Evolutionary conservation across 805 yeast genomes (phyloP).

Genomic region (Candida jianshihensis): DNA sequence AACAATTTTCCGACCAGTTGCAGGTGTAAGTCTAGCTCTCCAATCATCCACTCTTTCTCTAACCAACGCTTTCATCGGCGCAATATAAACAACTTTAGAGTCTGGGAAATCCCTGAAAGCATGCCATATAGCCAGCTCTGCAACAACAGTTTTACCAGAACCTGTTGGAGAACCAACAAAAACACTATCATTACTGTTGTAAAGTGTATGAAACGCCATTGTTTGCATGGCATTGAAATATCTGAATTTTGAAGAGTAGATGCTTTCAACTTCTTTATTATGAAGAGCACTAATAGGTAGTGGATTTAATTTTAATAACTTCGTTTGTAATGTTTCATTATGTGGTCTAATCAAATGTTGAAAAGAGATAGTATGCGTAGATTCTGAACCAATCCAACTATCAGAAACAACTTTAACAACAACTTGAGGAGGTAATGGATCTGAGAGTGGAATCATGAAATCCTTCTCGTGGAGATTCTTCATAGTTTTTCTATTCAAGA

Average conservation of each 20-base stretch:
- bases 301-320: constrained; percentile 74
- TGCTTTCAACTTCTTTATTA: constrained; percentile 54
- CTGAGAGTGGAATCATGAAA: constrained; percentile 85
- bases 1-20: constrained; percentile 82
- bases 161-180: constrained; percentile 98
- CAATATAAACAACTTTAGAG: constrained; percentile 86
- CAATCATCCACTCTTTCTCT: constrained; percentile 95
- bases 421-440: constrained; percentile 87
- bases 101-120: constrained; percentile 83
- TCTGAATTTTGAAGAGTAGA: constrained; percentile 62
- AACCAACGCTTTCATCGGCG: constrained; percentile 90
- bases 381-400: constrained; percentile 83
- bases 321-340: constrained; percentile 80
- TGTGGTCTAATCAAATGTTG: constrained; percentile 86
- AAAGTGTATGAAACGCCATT: constrained; percentile 87
- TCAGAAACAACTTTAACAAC: constrained; percentile 77
- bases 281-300: constrained; percentile 78
- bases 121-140: constrained; percentile 96
- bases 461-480: constrained; percentile 63
- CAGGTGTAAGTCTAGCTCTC: constrained; percentile 62
- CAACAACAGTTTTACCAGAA: constrained; percentile 95
- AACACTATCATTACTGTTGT: constrained; percentile 69
- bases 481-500: constrained; percentile 54
- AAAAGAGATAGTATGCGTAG: constrained; percentile 71
- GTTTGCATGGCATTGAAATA: constrained; percentile 99